Base-by-base conservation (phyloP, 768 basidiomycete species). In the Leccinum barrowsii region DNA sequence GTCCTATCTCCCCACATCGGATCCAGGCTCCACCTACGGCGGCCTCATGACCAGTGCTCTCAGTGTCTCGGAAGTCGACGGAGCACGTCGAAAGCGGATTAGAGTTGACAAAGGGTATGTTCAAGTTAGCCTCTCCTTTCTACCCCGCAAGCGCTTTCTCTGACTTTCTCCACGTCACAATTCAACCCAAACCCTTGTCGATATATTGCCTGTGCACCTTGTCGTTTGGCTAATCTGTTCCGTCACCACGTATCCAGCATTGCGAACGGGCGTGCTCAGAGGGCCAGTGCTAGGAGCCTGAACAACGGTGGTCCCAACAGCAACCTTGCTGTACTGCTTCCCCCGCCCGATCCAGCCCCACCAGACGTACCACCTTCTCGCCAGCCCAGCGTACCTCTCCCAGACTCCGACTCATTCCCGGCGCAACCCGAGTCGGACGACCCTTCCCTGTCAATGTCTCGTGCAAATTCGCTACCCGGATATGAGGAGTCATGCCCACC, bases 21-120 rank as follows among this genome's bases (percentile, higher is more conserved):
- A 94, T 80, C 92, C 92, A 61, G 91, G 92, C 69, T 87, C 92
- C 66, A 94, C 91, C 24, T 94, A 91, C 78, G 85, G 87, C 71
- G 89, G 86, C 59, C 81, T 87, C 70, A 81, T 85, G 77, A 80
- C 85, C 63, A 82, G 83, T 60, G 82, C 86, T 69, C 78, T 85
- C 62, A 78, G 81, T 67, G 79, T 82, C 57, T 60, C 67, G 61
- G 84, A 85, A 65, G 69, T 81, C 64, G 86, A 86, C 59, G 86
- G 85, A 51, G 77, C 85, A 55, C 81, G 85, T 72, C 76, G 85
- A 70, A 90, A 92, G 77, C 84, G 89, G 65, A 78, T 86, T 67
- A 80, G 88, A 74, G 73, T 83, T 61, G 86, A 88, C 73, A 87
- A 87, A 80, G 80, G 82, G 90, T 89, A 73, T 73, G 85, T 44